phyloP scores from a whole-genome alignment of 225 moss, liverwort and hornwort species.

The Asterella californica region DNA sequence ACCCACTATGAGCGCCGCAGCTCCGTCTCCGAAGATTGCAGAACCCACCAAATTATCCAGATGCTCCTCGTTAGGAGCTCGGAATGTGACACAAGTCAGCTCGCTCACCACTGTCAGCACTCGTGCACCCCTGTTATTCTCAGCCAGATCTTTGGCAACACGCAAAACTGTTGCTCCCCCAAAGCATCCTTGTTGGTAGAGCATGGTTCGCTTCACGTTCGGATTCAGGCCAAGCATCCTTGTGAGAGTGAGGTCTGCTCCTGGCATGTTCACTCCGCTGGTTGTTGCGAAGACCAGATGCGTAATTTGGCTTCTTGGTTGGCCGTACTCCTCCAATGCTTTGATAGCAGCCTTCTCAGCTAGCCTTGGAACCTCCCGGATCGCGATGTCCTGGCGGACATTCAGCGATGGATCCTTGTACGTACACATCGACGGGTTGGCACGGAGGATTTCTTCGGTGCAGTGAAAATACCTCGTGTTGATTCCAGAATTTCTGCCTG shows the following conservation, averaged over 20 bases:
- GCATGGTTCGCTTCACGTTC: slow-evolving; percentile 32
- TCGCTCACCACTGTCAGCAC: slow-evolving; percentile 32
- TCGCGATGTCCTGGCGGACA: slow-evolving; percentile 51
- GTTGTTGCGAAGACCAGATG: slow-evolving; percentile 38
- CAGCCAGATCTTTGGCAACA: slow-evolving; percentile 38
- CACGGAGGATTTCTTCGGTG: slow-evolving; percentile 44
- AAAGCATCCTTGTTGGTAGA: slow-evolving; percentile 45
- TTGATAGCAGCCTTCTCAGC: slow-evolving; percentile 47
- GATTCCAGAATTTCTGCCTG: slow-evolving; percentile 54
- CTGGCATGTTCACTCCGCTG: slow-evolving; percentile 56
- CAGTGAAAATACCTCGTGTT: slow-evolving; percentile 50
- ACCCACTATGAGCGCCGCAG: slow-evolving; percentile 32
- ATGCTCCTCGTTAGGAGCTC: background rate
- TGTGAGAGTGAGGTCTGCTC: slow-evolving; percentile 41
- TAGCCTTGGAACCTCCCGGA: slow-evolving; percentile 61
- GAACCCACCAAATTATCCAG: slow-evolving; percentile 14
- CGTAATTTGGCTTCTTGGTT: slow-evolving; percentile 36
- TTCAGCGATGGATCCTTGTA: slow-evolving; percentile 41
- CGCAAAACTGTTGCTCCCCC: slow-evolving; percentile 44
- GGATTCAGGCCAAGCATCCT: slow-evolving; percentile 26
- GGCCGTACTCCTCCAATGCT: slow-evolving; percentile 59
- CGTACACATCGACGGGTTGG: slow-evolving; percentile 47
- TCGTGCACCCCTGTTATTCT: slow-evolving; percentile 28
- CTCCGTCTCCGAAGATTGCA: slow-evolving; percentile 37
- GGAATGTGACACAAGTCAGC: slow-evolving; percentile 27